phyloP scores from a whole-genome alignment of 805 yeast species.

The Ogataea neopini region DNA sequence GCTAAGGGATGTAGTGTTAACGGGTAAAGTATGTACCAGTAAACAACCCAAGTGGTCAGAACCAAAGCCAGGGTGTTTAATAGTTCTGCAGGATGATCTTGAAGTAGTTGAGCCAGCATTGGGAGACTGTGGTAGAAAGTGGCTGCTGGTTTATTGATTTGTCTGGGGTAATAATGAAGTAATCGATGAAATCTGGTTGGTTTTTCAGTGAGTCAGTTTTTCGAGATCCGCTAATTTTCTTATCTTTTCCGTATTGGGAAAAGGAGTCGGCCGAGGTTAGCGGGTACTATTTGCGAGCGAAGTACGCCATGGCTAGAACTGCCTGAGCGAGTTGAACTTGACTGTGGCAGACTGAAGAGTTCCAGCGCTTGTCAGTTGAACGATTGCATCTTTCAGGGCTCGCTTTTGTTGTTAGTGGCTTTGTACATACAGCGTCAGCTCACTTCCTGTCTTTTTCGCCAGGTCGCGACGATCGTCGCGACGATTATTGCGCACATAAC shows the following conservation, averaged over 20 bases:
- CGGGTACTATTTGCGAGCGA: too few relatives aligned
- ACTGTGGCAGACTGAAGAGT: too few relatives aligned
- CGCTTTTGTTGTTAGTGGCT: too few relatives aligned
- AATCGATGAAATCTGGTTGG: background rate
- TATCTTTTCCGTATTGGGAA: conserved; percentile 4
- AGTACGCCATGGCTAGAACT: too few relatives aligned
- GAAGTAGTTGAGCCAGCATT: conserved; percentile 15
- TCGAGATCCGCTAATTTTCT: background rate
- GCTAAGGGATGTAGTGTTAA: conserved; percentile 49
- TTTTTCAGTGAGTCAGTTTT: background rate
- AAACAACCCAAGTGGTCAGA: conserved; percentile 8
- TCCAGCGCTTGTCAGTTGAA: too few relatives aligned
- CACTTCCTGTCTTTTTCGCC: too few relatives aligned
- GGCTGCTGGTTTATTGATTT: background rate
- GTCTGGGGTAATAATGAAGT: background rate
- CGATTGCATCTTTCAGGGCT: too few relatives aligned
- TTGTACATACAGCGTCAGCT: too few relatives aligned
- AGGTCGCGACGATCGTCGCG: too few relatives aligned
- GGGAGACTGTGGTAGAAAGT: background rate
- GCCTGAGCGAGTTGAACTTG: too few relatives aligned
- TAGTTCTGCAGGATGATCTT: conserved; percentile 10
- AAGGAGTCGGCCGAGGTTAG: background rate
- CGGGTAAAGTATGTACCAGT: conserved; percentile 41
- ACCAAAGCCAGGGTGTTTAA: conserved; percentile 7
- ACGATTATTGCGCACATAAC: too few relatives aligned